These are phyloP conservation scores for Salvia splendens DNA, from an alignment of 257 asterid species.

Conservation along the genomic window DNA sequence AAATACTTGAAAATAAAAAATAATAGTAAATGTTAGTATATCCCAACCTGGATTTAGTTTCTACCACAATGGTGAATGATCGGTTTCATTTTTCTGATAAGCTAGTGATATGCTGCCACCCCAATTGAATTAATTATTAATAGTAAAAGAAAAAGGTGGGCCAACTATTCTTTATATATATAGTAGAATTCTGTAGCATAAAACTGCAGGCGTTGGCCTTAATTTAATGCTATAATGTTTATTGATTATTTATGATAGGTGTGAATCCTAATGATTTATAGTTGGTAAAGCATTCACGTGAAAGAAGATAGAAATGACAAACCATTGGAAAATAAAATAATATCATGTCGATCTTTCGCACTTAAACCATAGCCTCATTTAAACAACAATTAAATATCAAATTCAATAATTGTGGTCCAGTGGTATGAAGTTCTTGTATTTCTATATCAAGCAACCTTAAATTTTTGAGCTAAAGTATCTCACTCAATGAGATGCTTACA, in stretches of 20 bases:
- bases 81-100: constrained; percentile 23
- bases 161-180: neutral
- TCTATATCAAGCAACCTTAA: no score
- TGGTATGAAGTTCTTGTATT: no score
- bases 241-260: no score
- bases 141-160: neutral
- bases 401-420: no score
- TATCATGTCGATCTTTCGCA: neutral
- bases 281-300: neutral
- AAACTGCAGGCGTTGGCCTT: constrained; percentile 2
- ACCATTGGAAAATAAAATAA: neutral
- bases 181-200: constrained; percentile 1
- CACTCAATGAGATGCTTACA: no score
- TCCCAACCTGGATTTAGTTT: neutral
- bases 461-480: no score
- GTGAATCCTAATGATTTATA: neutral
- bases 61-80: neutral
- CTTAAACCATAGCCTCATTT: neutral
- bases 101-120: constrained; percentile 20
- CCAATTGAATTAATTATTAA: neutral
- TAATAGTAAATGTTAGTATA: no score
- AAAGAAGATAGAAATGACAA: neutral
- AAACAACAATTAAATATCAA: neutral
- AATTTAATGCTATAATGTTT: neutral
- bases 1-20: no score